Base-by-base conservation (phyloP, 305 asterid genomes). In the Ajuga reptans region DNA sequence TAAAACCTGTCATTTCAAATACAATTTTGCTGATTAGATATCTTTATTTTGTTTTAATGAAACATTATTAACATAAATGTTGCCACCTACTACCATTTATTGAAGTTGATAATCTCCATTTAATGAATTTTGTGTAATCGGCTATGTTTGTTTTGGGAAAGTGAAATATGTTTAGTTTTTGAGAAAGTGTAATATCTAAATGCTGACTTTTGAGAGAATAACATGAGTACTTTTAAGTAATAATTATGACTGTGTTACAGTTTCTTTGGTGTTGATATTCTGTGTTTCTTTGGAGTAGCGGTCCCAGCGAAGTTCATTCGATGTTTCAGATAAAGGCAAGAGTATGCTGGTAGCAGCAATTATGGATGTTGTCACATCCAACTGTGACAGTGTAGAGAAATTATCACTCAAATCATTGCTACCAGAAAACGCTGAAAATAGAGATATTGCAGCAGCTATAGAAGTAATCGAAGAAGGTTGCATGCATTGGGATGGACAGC, bases 271-370 rank as follows among this genome's bases (percentile, higher is more conserved):
- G 76, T 75, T 84, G 72, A 86, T 75, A 12, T 75, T 49, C 69
- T 85, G 74, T 54, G 67, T 82, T 79, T 81, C 16, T 74, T 74
- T 81, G 79, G 72, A 83, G 81, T 96, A 91, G 99, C 79, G 86
- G 74, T 66, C 86, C 52, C 74, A 85, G 75, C 89, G 72, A 79
- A 90, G 86, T 84, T 87, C 98, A 75, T 86, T 87, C 54, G 83
- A 82, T 86, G 79, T 81, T 78, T 81, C 89, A 63, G 91, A 87
- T 74, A 87, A 82, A 86, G 97, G 99, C 80, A 91, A 95, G 90
- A 93, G 99, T 88, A 93, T 93, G 99, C 99, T 93, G 69, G 90
- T 93, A 43, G 90, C 97, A 56, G 95, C 99, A 55, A 89, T 93
- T 66, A 89, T 93, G 96, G 99, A 93, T 80, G 82, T 93, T 55